Evolutionary conservation across 169 alveolate genomes (phyloP), one percentile per base, ranked within the genome.

Genomic region (Plasmodium malariae): DNA sequence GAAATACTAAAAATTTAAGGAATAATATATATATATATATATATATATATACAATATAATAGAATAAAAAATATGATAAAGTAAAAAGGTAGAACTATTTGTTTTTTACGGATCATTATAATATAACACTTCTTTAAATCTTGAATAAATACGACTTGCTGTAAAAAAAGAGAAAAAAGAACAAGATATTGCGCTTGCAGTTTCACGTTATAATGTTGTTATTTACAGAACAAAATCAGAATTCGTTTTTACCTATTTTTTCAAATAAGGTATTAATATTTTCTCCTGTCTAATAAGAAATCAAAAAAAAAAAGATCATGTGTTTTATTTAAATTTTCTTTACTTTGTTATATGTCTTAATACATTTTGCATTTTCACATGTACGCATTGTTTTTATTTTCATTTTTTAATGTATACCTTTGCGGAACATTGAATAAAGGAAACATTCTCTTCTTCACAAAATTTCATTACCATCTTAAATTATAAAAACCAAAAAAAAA

Each of bases 341-440:
- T 36, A 36, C 55, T 6, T 30, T 51, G 26, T 34, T 28, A 26
- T n/a, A 34, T 34, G 7, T 1, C 21, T n/a, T 63, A 7, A 14
- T 26, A 30, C 49, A 32, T 11, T 4, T 1, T 63, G 4, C 21
- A 34, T 0, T 3, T 68, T 9, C 45, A 68, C 24, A 5, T n/a
- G 19, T 48, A 3, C 14, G 12, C 17, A 32, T 59, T 55, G 55
- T 17, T 36, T 32, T n/a, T n/a, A n/a, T 74, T 26, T 36, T 34
- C 36, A n/a, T 17, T 54, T 68, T 59, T 59, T 26, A 7, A 28
- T 34, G 21, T 68, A 57, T 74, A 91, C 94, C 94, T 87, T 92
- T 6, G 94, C 94, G 48, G 94, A 92, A 36, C 94, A 92, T 73
- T 92, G 93, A 1, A 92, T 74, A 59, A 92, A 92, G 36, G 91